These are phyloP conservation scores for Pseudocercospora macadamiae DNA, from an alignment of 2,329 filamentous ascomycete species.

Conservation along the genomic window DNA sequence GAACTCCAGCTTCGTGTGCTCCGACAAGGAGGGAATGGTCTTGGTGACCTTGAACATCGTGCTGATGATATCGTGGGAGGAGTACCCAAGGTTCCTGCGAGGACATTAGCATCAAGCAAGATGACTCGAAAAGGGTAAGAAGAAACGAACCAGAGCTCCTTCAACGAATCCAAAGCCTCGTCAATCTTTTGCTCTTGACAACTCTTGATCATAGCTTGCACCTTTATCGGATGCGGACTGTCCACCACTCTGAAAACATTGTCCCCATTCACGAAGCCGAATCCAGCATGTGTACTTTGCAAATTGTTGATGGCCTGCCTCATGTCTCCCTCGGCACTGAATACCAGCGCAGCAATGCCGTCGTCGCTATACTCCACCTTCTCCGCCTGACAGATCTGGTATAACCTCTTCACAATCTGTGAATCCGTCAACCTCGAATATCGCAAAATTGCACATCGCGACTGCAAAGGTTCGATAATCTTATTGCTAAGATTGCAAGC, in stretches of 20 bases:
- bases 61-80: conserved; percentile 97
- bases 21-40: conserved; percentile 86
- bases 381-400: conserved; percentile 93
- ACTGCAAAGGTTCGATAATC: conserved; percentile 98
- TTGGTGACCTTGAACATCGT: conserved; percentile 99
- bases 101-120: conserved; percentile 15
- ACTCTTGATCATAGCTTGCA: conserved; percentile 97
- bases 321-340: conserved; percentile 98
- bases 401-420: conserved; percentile 85
- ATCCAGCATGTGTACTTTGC: conserved; percentile 89
- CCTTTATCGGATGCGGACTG: conserved; percentile 94
- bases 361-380: conserved; percentile 90
- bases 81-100: conserved; percentile 80
- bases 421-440: conserved; percentile 91
- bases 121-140: not conserved
- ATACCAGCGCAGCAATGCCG: conserved; percentile 91
- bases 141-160: conserved; percentile 74
- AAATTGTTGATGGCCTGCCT: conserved; percentile 98
- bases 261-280: conserved; percentile 95
- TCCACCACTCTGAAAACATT: conserved; percentile 99
- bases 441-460: conserved; percentile 90
- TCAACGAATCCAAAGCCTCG: conserved; percentile 78
- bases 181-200: conserved; percentile 93
- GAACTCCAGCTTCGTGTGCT: conserved; percentile 95
- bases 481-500: conserved; percentile 99